These are phyloP conservation scores for Thalassiosira ordinaria DNA, from an alignment of 352 stramenopile species.

Conservation along the genomic window DNA sequence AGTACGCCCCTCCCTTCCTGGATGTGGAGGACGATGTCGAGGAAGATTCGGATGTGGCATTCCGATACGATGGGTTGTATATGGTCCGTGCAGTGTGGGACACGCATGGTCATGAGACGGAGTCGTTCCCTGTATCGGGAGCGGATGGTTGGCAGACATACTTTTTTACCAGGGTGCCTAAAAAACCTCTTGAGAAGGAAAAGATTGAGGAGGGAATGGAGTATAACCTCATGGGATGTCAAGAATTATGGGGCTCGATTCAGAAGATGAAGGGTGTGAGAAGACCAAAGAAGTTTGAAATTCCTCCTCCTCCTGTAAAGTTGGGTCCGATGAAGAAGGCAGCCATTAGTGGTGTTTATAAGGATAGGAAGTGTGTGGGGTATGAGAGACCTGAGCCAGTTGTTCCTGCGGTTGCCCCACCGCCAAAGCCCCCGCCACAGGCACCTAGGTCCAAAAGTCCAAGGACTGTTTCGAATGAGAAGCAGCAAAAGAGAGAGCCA, in stretches of 20 bases:
- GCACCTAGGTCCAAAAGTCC: neutral
- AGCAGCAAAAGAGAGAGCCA: neutral
- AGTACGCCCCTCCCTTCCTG: constrained; percentile 38
- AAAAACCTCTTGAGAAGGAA: constrained; percentile 58
- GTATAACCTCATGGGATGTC: constrained; percentile 62
- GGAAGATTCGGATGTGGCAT: constrained; percentile 52
- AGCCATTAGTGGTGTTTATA: constrained; percentile 48
- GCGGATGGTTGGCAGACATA: constrained; percentile 60
- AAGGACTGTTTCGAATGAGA: neutral
- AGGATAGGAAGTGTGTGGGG: constrained; percentile 42
- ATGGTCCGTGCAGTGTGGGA: constrained; percentile 65
- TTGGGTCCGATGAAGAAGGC: constrained; percentile 47
- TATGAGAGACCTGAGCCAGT: constrained; percentile 19
- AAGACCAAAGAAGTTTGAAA: constrained; percentile 62
- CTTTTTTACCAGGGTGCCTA: constrained; percentile 59
- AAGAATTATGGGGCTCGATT: constrained; percentile 63
- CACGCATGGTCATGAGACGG: constrained; percentile 59
- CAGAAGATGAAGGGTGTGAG: constrained; percentile 61
- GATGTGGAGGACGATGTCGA: constrained; percentile 52
- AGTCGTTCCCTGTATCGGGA: constrained; percentile 37
- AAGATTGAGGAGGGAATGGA: constrained; percentile 48
- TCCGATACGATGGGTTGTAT: constrained; percentile 69
- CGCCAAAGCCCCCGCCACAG: constrained; percentile 7
- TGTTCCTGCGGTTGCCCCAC: neutral
- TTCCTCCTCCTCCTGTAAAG: constrained; percentile 56